A percentile compares a stretch with the other conserved stretches of the same genome.
Conservation (phyloP, 192 early-diverging fungal genomes). For the Mortierella claussenii region DNA sequence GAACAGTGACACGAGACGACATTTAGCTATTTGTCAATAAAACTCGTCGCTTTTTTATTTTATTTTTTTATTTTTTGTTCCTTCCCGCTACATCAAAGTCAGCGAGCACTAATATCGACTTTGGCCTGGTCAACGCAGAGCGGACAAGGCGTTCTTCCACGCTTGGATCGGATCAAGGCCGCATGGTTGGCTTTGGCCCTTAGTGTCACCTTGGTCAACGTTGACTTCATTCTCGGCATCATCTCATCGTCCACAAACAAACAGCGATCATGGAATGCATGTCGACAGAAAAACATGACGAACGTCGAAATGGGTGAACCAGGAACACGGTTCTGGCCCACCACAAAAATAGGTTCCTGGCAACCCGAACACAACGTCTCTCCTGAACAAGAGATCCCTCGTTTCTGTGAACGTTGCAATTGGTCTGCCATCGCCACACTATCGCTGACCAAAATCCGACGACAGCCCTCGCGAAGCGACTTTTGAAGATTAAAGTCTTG, state of each 20-base stretch:
- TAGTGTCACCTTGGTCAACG: conserved; percentile 14
- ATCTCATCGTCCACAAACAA: conserved; percentile 69
- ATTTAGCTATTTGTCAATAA: background rate
- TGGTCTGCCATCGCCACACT: conserved; percentile 81
- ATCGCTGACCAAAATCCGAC: conserved; percentile 90
- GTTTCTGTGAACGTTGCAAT: conserved; percentile 73
- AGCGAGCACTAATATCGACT: conserved; percentile 17
- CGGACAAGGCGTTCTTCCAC: conserved; percentile 57
- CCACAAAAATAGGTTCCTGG: conserved; percentile 56
- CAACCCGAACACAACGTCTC: conserved; percentile 60
- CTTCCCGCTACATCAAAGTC: too few species aligned
- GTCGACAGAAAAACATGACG: conserved; percentile 92
- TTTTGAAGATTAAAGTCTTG: conserved; percentile 93
- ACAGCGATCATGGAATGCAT: conserved; percentile 89
- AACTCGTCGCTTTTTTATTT: background rate
- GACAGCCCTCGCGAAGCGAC: conserved; percentile 90
- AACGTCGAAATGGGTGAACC: conserved; percentile 56
- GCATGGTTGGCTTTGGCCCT: conserved; percentile 63
- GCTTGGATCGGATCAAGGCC: conserved; percentile 54
- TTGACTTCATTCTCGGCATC: conserved; percentile 28
- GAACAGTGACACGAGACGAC: background rate
- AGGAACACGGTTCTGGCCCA: conserved; percentile 21
- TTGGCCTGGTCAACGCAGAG: conserved; percentile 62
- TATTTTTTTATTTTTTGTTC: too few species aligned
- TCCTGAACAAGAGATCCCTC: conserved; percentile 68